phyloP scores from a whole-genome alignment of 1,284 basidiomycete genomes.

The Sphaerobolus stellatus region DNA sequence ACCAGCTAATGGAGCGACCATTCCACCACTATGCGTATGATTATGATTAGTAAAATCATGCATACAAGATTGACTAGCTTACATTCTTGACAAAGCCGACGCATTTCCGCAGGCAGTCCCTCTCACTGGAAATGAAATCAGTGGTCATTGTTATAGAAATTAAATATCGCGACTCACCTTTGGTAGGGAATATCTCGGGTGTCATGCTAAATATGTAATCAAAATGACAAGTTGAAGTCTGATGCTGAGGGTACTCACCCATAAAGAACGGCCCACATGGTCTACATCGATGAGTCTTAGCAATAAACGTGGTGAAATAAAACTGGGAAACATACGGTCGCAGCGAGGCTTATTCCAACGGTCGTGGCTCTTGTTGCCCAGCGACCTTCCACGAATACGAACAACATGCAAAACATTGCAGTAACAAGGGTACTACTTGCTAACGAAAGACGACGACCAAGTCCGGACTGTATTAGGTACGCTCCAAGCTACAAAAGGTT shows the following conservation, averaged over 20 bases:
- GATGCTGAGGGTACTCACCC: constrained; percentile 42
- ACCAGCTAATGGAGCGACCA: constrained; percentile 86
- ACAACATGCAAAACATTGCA: constrained; percentile 73
- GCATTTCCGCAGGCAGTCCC: constrained; percentile 92
- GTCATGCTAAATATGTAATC: constrained; percentile 65
- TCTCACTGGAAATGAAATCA: constrained; percentile 49
- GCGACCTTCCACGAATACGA: constrained; percentile 61
- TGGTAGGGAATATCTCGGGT: constrained; percentile 85
- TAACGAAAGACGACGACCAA: constrained; percentile 80
- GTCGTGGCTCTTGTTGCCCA: constrained; percentile 74
- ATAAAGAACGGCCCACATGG: constrained; percentile 91
- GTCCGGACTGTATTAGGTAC: constrained; percentile 76
- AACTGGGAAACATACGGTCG: constrained; percentile 55
- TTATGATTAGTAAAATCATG: constrained; percentile 5
- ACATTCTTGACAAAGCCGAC: constrained; percentile 86
- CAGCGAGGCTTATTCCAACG: constrained; percentile 78
- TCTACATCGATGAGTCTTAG: constrained; percentile 36
- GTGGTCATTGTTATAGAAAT: background rate
- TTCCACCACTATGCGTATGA: constrained; percentile 66
- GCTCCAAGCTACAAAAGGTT: constrained; percentile 70
- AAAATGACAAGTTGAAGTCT: constrained; percentile 3
- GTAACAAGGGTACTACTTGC: constrained; percentile 83
- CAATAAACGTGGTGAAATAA: background rate
- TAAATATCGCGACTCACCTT: constrained; percentile 45
- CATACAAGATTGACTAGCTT: constrained; percentile 31